These are phyloP conservation scores for Juncus inflexus DNA, from an alignment of 176 grass and related monocot genomes.

Conservation along the genomic window DNA sequence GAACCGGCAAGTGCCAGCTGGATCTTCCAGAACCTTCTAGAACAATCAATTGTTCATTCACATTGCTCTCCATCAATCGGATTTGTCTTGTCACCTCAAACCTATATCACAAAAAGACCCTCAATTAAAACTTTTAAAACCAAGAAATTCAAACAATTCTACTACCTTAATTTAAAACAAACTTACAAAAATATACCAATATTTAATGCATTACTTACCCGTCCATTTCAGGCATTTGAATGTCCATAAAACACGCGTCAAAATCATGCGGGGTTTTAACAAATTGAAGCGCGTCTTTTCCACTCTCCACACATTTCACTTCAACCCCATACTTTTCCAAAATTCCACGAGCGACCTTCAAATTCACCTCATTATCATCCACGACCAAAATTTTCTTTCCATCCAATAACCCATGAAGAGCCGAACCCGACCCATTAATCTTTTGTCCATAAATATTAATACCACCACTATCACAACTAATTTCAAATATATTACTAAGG, in stretches of 20 bases:
- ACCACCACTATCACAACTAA: slow-evolving; percentile 32
- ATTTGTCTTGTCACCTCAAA: slow-evolving; percentile 80
- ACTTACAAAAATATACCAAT: slow-evolving; percentile 5
- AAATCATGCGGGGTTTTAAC: slow-evolving; percentile 74
- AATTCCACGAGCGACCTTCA: slow-evolving; percentile 66
- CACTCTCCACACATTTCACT: slow-evolving; percentile 81
- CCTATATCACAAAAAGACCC: slow-evolving; percentile 25
- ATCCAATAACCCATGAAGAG: slow-evolving; percentile 51
- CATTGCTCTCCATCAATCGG: slow-evolving; percentile 61
- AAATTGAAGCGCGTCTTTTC: slow-evolving; percentile 59
- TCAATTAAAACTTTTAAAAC: slow-evolving; percentile 2
- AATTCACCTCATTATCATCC: slow-evolving; percentile 94
- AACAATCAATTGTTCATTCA: slow-evolving; percentile 40
- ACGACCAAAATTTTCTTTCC: slow-evolving; percentile 96
- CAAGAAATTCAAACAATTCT: not conserved
- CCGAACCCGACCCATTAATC: slow-evolving; percentile 37
- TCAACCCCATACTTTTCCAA: slow-evolving; percentile 83
- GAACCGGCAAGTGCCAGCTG: slow-evolving; percentile 54
- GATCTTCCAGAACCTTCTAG: slow-evolving; percentile 30
- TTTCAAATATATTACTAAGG: slow-evolving; percentile 63
- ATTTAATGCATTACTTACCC: slow-evolving; percentile 52
- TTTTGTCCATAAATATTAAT: slow-evolving; percentile 27
- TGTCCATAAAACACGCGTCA: slow-evolving; percentile 94
- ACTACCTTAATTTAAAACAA: not conserved
- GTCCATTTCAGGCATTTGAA: slow-evolving; percentile 99